Evolutionary conservation across 1,139 yeast species (phyloP), one percentile per base, ranked within the genome.

Genomic region (Yamadazyma jaroonii): DNA sequence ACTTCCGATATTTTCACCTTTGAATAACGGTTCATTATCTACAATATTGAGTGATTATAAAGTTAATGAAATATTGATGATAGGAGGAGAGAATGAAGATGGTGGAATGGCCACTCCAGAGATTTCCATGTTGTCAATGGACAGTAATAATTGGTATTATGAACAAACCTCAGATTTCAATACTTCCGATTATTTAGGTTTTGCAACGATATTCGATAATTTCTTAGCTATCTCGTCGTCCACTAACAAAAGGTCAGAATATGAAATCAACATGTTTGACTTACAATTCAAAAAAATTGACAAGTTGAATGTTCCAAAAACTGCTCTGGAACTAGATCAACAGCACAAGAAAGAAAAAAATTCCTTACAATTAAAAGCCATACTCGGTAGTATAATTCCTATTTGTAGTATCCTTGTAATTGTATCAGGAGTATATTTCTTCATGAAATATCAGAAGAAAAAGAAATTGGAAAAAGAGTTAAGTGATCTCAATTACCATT

Each of bases 191-290:
- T 55, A 65, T 15, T 37, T 62, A 12, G 77, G 77, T 1, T 73
- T 74, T 3, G 72, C 69, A 2, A 61, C 74, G 10, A 59, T 72
- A 10, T 72, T 69, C 48, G 61, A 70, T 30, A 68, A 74, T 3
- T 53, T 72, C 34, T 57, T 72, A 1, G 57, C 64, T 1, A 36
- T 45, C 10, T 31, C 33, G 6, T 5, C 22, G 2, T 21, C 26
- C n/a, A 5, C 49, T 32, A 38, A 42, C 14, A 47, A 49, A 34
- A 40, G 42, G n/a, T 46, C 42, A 15, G 32, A 41, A 28, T 48
- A 47, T 30, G 15, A 38, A 9, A 6, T 43, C 10, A 29, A 26
- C 24, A 22, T 38, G 24, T 30, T 40, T 54, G 62, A 40, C 35
- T 44, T 52, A 50, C 3, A 61, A 55, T 25, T 39, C 43, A 23